A percentile compares a stretch with the other conserved stretches of the same genome.
Conservation (phyloP, 2,329 filamentous ascomycete species). For the Ophiocordyceps camponoti-leonardi region DNA sequence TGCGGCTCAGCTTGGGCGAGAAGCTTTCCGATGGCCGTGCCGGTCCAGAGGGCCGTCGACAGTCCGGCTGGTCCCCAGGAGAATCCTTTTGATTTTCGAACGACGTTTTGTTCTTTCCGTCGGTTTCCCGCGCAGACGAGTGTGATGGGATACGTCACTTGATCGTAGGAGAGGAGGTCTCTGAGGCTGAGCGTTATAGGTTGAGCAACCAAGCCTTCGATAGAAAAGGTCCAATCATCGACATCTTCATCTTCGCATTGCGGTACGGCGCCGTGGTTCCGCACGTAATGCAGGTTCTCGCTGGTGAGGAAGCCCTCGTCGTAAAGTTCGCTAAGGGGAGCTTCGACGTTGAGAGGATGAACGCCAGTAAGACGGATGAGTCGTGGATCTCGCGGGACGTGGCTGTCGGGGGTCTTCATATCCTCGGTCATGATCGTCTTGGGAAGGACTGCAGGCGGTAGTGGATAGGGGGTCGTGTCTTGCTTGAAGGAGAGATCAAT, state of each 20-base stretch:
- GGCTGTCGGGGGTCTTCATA: constrained; percentile 64
- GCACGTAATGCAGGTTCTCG: constrained; percentile 77
- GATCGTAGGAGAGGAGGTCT: constrained; percentile 62
- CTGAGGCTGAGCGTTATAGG: constrained; percentile 56
- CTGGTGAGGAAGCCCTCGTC: constrained; percentile 72
- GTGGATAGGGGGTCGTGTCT: no score
- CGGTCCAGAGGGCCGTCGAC: constrained; percentile 78
- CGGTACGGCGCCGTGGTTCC: constrained; percentile 78
- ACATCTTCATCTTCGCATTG: constrained; percentile 55
- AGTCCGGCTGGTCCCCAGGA: constrained; percentile 83
- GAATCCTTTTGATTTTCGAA: constrained; percentile 83
- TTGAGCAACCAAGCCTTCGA: constrained; percentile 70
- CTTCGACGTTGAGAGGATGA: constrained; percentile 83
- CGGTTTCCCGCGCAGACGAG: constrained; percentile 86
- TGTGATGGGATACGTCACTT: constrained; percentile 73
- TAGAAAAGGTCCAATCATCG: constrained; percentile 62
- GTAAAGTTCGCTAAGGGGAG: constrained; percentile 63
- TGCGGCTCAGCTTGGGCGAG: constrained; percentile 48
- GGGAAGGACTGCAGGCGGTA: no score
- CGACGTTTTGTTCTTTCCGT: constrained; percentile 81
- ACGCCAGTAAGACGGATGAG: constrained; percentile 75
- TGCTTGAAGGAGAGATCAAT: no score
- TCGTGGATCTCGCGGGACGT: constrained; percentile 64
- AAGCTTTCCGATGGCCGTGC: constrained; percentile 57
- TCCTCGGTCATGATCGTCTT: constrained; percentile 49